These are phyloP conservation scores for Dryas alaskensis DNA, from an alignment of 306 rosid species.

Conservation along the genomic window DNA sequence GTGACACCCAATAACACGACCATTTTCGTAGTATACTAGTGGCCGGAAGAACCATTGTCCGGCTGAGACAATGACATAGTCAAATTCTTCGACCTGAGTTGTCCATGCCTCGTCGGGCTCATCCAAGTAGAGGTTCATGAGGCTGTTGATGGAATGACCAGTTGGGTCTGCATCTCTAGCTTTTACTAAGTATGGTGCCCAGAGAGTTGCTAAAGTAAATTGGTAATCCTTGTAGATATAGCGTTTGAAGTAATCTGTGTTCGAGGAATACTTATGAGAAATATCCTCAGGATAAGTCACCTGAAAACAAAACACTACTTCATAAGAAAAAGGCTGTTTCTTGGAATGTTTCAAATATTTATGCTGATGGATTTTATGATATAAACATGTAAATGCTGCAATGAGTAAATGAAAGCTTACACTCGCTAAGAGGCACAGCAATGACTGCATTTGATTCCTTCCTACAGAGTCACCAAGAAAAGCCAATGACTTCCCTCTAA, in stretches of 20 bases:
- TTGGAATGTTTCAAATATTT: background rate
- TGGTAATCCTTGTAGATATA: constrained; percentile 56
- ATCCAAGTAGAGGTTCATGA: constrained; percentile 64
- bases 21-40: constrained; percentile 47
- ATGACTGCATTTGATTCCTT: constrained; percentile 76
- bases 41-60: constrained; percentile 96
- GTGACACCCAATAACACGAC: constrained; percentile 55
- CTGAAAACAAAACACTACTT: constrained; percentile 34
- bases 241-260: constrained; percentile 45
- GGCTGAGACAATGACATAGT: constrained; percentile 71
- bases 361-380: too few relatives aligned
- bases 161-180: constrained; percentile 40
- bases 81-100: constrained; percentile 44
- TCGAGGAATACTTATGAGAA: constrained; percentile 33
- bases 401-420: constrained; percentile 26
- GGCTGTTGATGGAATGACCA: constrained; percentile 43
- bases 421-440: constrained; percentile 65
- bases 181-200: constrained; percentile 78
- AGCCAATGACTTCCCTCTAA: constrained; percentile 67
- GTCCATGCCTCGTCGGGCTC: constrained; percentile 64
- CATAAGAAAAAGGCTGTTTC: background rate
- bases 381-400: background rate
- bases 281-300: constrained; percentile 61
- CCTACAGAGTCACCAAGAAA: constrained; percentile 93
- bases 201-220: constrained; percentile 62